A percentile compares a stretch with the other conserved stretches of the same genome.
Evolutionary conservation across 75 land plant species (phyloP).

Genomic region (Pinus taeda): DNA sequence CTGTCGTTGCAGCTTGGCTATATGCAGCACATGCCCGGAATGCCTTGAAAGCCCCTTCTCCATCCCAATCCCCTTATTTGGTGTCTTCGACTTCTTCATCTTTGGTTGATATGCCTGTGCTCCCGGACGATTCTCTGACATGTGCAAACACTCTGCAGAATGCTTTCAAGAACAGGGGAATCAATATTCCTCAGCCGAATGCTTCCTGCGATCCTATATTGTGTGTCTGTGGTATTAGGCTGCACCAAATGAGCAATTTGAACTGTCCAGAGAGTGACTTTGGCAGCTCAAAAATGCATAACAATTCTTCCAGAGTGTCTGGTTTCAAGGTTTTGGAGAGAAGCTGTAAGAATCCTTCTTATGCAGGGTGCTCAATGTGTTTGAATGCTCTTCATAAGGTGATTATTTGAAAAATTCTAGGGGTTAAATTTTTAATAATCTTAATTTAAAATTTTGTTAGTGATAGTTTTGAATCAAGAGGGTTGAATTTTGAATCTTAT

Average conservation of each 20-base stretch:
- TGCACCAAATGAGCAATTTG: slow-evolving; percentile 49
- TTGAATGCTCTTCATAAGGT: slow-evolving; percentile 61
- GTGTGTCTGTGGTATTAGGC: slow-evolving; percentile 78
- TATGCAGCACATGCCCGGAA: slow-evolving; percentile 64
- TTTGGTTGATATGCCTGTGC: neutral
- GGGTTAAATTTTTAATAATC: too few relatives aligned
- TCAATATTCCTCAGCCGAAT: slow-evolving; percentile 49
- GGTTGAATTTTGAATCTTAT: too few relatives aligned
- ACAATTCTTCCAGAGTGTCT: neutral
- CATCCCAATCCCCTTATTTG: neutral
- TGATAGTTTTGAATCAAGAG: too few relatives aligned
- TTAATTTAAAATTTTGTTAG: too few relatives aligned
- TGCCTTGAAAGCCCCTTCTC: slow-evolving; percentile 30
- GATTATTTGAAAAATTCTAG: too few relatives aligned
- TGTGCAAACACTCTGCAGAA: slow-evolving; percentile 57
- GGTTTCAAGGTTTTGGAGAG: slow-evolving; percentile 38
- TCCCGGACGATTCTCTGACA: slow-evolving; percentile 70
- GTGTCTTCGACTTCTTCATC: neutral
- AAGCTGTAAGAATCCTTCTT: slow-evolving; percentile 61
- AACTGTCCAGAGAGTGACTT: slow-evolving; percentile 15
- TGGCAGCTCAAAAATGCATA: too few relatives aligned
- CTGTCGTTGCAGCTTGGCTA: slow-evolving; percentile 81
- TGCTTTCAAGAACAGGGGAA: slow-evolving; percentile 40
- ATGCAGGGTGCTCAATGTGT: slow-evolving; percentile 67
- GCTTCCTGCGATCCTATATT: slow-evolving; percentile 61